Base-by-base conservation (phyloP, 768 basidiomycete genomes). In the Trichaptum fuscoviolaceum region DNA sequence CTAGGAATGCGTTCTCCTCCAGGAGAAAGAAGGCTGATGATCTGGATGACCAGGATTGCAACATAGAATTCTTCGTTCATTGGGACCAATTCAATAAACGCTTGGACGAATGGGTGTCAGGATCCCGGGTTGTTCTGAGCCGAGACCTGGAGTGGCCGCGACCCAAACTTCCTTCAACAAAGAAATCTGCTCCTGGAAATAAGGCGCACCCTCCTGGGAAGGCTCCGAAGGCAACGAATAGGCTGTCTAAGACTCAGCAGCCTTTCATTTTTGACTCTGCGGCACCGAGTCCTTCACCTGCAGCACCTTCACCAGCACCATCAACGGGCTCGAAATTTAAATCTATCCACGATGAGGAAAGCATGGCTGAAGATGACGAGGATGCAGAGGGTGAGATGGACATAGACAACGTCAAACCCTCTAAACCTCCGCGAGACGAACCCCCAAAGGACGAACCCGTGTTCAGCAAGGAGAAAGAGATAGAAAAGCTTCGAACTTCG, bases 11-110 rank as follows among this genome's bases (percentile, higher is more conserved):
- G 1, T 92, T 88, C 75, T 68, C 42, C 36, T 81, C 81, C 23
- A 79, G 81, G 42, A 82, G 84, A 62, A 78, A 77, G 70, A 77
- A 79, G 62, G 66, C 73, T 18, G 73, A 79, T 17, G 79, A 80
- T 57, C 81, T 81, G 68, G 81, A 83, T 63, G 82, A 85, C 58
- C 82, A 83, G 57, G 81, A 81, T n/a, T 73, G 77, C 57, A 88
- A 91, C 71, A 85, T 87, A 76, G 96, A 99, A 76, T 99, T 88
- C 81, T 99, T 99, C 73, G 94, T 99, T 23, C 97, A 99, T 74
- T 99, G 96, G 90, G 95, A 98, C 71, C 88, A 93, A 70, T 99
- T 98, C 84, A 99, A 99, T 82, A 99, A 99, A 77, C 95, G 97
- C 69, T 82, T 99, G 57, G 97, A 99, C 75, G 97, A 97, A 65